Evolutionary conservation across 805 yeast genomes (phyloP).

Genomic region (Suhomyces emberorum): DNA sequence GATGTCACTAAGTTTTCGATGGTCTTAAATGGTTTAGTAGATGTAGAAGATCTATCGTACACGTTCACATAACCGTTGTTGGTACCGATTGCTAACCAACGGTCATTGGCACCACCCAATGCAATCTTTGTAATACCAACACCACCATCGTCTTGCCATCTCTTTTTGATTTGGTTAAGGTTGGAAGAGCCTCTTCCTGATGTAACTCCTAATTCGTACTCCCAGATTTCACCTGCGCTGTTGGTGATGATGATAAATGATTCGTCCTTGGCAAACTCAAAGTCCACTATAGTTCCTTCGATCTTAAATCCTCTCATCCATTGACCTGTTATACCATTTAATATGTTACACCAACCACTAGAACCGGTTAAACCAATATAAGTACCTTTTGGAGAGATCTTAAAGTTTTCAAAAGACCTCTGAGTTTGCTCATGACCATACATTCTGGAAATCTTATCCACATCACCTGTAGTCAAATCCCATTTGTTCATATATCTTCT

Average conservation of each 20-base stretch:
- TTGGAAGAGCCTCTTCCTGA: conserved; percentile 3
- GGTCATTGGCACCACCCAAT: conserved; percentile 64
- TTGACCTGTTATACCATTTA: conserved; percentile 77
- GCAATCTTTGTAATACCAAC: conserved; percentile 76
- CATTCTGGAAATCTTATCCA: conserved; percentile 82
- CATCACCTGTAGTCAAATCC: conserved; percentile 68
- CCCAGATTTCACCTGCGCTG: conserved; percentile 85
- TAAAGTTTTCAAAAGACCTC: conserved; percentile 82
- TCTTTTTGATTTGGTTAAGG: conserved; percentile 46
- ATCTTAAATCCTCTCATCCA: conserved; percentile 85
- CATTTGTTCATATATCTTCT: conserved; percentile 89
- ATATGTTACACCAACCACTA: conserved; percentile 85
- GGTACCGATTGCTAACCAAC: conserved; percentile 88
- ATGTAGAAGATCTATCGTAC: conserved; percentile 53
- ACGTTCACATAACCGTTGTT: conserved; percentile 86
- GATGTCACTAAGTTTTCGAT: conserved; percentile 81
- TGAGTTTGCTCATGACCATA: conserved; percentile 90
- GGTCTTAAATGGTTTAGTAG: conserved; percentile 53
- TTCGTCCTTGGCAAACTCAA: conserved; percentile 57
- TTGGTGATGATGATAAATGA: conserved; percentile 56
- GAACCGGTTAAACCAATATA: conserved; percentile 76
- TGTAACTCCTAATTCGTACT: conserved; percentile 44
- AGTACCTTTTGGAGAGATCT: conserved; percentile 67
- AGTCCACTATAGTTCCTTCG: conserved; percentile 83
- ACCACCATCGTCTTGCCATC: conserved; percentile 87